Base-by-base conservation (phyloP, 768 basidiomycete species). In the Phlebiopsis flavidoalba region DNA sequence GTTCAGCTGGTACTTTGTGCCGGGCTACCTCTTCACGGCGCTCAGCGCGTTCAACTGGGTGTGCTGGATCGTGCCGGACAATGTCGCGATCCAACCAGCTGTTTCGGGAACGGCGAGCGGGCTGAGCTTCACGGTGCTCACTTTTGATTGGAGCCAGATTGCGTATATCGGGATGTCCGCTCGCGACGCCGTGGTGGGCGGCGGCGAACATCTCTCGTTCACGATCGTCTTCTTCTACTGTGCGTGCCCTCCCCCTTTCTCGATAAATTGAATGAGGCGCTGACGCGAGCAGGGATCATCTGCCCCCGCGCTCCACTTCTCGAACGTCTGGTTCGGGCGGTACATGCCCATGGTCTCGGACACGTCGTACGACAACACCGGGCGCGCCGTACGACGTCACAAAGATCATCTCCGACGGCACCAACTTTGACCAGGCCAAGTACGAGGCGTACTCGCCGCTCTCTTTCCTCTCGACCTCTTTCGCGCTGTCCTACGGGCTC, bases 91-190 rank as follows among this genome's bases (percentile, higher is more conserved):
- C n/a, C 67, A 93, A 91, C 70, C 91, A 97, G 71, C 73, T 97
- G 48, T 96, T 97, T 68, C n/a, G n/a, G 95, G 95, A 45, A 83
- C 92, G 19, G 72, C 72, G 58, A 83, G 84, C 1, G 95, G 95
- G 1, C 73, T 94, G 43, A 59, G 67, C 11, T 88, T 89, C 84
- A 82, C 85, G 64, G 66, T 89, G 58, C 70, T 89, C 66, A 87
- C 87, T 17, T 88, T 91, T 67, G 89, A 90, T 61, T 91, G 89
- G 89, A 75, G 84, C 3, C 83, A 88, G 67, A 88, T 91, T 59
- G 83, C 85, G 3, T 90, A 82, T 60, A 82, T 83, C 60, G 85
- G 85, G 11, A 81, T n/a, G 81, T 58, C 85, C 85, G 78, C 81
- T 67, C 67, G 81, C 91, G 7, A 52, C 69, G 77, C 86, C 62